Percentiles rank a stretch among this genome's conserved stretches.
These are phyloP conservation scores for Torulaspora gathmanii DNA, from an alignment of 805 yeast species.

Conservation along the genomic window DNA sequence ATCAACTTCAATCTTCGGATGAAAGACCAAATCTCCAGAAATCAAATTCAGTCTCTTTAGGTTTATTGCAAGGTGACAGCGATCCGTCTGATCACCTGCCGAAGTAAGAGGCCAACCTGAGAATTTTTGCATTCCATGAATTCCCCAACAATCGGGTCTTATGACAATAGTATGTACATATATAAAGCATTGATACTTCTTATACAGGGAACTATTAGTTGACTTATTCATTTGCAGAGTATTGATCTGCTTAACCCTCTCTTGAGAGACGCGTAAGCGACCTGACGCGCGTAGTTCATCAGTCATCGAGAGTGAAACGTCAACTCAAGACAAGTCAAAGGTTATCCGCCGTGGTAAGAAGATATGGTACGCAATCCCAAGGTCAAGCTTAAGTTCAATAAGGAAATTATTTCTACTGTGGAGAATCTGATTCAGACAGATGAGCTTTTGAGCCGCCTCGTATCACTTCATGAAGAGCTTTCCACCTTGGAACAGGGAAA, in stretches of 20 bases:
- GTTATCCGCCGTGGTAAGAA: neutral
- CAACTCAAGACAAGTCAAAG: neutral
- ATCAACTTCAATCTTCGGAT: neutral
- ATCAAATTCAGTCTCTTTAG: neutral
- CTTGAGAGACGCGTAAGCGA: neutral
- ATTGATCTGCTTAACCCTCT: too few relatives aligned
- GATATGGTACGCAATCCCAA: neutral
- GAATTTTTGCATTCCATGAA: too few relatives aligned
- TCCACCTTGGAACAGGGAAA: slow-evolving; percentile 57
- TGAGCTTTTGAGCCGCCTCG: slow-evolving; percentile 55
- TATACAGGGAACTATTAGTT: neutral
- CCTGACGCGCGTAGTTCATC: neutral
- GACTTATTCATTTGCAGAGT: neutral
- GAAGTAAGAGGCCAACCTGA: neutral
- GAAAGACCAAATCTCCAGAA: neutral
- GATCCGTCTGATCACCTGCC: neutral
- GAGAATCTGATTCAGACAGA: slow-evolving; percentile 55
- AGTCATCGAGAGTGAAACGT: neutral
- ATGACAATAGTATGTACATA: neutral
- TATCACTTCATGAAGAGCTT: slow-evolving; percentile 58
- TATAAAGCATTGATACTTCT: neutral
- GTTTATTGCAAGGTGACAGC: neutral
- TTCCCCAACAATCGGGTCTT: too few relatives aligned
- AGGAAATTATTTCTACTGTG: slow-evolving; percentile 52
- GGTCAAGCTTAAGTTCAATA: slow-evolving; percentile 38